phyloP scores from a whole-genome alignment of 345 rosid genomes.

The Hirschfeldia incana region DNA sequence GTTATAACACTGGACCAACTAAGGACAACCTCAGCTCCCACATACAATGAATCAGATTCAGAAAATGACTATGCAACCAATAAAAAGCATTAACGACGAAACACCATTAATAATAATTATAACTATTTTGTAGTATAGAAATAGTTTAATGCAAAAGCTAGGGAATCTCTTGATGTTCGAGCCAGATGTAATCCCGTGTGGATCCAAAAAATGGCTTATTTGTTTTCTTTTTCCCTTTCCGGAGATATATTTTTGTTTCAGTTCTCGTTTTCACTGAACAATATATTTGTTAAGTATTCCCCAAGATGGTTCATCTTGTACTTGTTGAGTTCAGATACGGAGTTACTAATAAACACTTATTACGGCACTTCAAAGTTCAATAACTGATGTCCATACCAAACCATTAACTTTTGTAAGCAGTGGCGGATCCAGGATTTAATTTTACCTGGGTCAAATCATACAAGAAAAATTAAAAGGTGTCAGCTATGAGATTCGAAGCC shows the following conservation, averaged over 20 bases:
- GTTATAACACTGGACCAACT: neutral
- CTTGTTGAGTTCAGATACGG: constrained; percentile 17
- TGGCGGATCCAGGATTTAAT: no score
- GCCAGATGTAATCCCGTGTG: constrained; percentile 38
- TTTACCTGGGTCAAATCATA: no score
- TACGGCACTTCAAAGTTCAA: constrained; percentile 27
- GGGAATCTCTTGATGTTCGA: constrained; percentile 43
- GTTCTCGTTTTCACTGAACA: constrained; percentile 26
- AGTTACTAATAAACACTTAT: constrained; percentile 26
- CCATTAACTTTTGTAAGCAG: constrained; percentile 19
- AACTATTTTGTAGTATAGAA: neutral
- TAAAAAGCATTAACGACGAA: constrained; percentile 34
- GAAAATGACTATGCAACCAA: constrained; percentile 35
- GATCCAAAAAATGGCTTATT: constrained; percentile 35
- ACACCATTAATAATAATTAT: neutral
- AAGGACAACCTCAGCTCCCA: constrained; percentile 36
- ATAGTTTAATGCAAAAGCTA: constrained; percentile 1
- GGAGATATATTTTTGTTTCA: neutral
- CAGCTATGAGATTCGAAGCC: no score
- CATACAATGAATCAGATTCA: constrained; percentile 39
- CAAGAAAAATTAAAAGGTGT: no score
- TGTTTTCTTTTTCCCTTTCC: neutral
- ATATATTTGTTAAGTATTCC: constrained; percentile 18
- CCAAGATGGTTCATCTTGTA: constrained; percentile 23
- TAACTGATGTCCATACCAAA: constrained; percentile 30